Conservation (phyloP, 2,329 filamentous ascomycete species). For the Phoma sp. region DNA sequence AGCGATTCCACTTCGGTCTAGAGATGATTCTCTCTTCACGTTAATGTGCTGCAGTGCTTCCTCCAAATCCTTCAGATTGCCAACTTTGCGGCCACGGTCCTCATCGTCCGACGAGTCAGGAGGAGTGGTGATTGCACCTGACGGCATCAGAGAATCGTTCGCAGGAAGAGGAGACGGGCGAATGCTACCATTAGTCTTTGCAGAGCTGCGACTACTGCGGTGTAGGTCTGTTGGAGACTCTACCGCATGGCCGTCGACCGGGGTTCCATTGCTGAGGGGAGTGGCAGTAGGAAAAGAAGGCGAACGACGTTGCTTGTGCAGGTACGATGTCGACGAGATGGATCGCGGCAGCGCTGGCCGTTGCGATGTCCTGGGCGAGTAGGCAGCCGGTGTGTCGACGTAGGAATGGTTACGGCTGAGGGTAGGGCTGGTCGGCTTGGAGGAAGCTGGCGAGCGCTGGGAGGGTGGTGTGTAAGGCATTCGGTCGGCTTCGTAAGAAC, state of each 20-base stretch:
- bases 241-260: slow-evolving; percentile 26
- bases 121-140: slow-evolving; percentile 86
- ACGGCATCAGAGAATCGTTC: slow-evolving; percentile 77
- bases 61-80: slow-evolving; percentile 70
- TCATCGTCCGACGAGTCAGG: slow-evolving; percentile 93
- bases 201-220: slow-evolving; percentile 36
- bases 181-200: slow-evolving; percentile 63
- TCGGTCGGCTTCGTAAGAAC: slow-evolving; percentile 51
- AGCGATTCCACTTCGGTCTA: slow-evolving; percentile 46
- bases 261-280: slow-evolving; percentile 40
- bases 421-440: slow-evolving; percentile 58
- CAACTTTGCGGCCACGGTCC: slow-evolving; percentile 61
- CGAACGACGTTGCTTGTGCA: slow-evolving; percentile 66
- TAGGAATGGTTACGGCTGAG: slow-evolving; percentile 60
- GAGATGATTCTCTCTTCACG: slow-evolving; percentile 66
- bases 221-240: slow-evolving; percentile 27
- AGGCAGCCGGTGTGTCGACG: slow-evolving; percentile 48
- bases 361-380: slow-evolving; percentile 41
- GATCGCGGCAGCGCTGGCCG: slow-evolving; percentile 61
- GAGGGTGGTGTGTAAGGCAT: slow-evolving; percentile 91
- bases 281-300: slow-evolving; percentile 53
- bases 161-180: slow-evolving; percentile 85
- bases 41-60: slow-evolving; percentile 83
- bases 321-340: slow-evolving; percentile 64
- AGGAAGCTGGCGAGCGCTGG: slow-evolving; percentile 65